Percentiles rank a stretch among this genome's conserved stretches.
phyloP scores from a whole-genome alignment of 2,329 filamentous ascomycete species.

The Curvularia verruculosa region DNA sequence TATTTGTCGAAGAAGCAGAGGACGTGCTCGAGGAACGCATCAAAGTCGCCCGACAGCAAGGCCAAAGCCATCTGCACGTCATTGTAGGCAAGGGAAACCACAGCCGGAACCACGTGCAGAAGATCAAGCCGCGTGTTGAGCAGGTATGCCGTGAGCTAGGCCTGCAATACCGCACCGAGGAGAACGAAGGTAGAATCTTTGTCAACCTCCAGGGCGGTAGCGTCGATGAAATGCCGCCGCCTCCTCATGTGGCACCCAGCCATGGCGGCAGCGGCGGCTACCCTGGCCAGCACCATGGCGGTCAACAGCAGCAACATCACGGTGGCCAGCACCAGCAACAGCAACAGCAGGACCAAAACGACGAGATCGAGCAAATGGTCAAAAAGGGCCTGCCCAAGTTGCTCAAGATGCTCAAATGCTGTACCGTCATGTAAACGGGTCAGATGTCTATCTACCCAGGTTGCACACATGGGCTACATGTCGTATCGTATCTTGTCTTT shows the following conservation, averaged over 20 bases:
- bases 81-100: slow-evolving; percentile 98
- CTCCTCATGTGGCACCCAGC: slow-evolving; percentile 46
- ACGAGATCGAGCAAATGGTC: slow-evolving; percentile 65
- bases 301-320: slow-evolving; percentile 51
- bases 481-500: not conserved
- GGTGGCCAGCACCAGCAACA: slow-evolving; percentile 42
- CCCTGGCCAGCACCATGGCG: slow-evolving; percentile 52
- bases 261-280: slow-evolving; percentile 41
- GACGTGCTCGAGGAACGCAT: slow-evolving; percentile 87
- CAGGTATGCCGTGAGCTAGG: slow-evolving; percentile 82
- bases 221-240: slow-evolving; percentile 51
- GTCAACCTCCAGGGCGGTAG: slow-evolving; percentile 79
- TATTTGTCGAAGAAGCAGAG: slow-evolving; percentile 94
- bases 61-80: slow-evolving; percentile 85
- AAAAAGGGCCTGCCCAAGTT: slow-evolving; percentile 66
- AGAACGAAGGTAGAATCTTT: slow-evolving; percentile 87
- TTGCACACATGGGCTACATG: too few species aligned
- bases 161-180: slow-evolving; percentile 82
- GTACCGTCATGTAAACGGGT: slow-evolving; percentile 69
- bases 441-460: too few species aligned
- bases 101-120: slow-evolving; percentile 79
- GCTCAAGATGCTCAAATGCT: slow-evolving; percentile 70
- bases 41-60: slow-evolving; percentile 72
- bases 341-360: slow-evolving; percentile 51
- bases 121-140: slow-evolving; percentile 94